Evolutionary conservation across 768 basidiomycete species (phyloP), one percentile per base, ranked within the genome.

Genomic region (Termitomyces sp.): DNA sequence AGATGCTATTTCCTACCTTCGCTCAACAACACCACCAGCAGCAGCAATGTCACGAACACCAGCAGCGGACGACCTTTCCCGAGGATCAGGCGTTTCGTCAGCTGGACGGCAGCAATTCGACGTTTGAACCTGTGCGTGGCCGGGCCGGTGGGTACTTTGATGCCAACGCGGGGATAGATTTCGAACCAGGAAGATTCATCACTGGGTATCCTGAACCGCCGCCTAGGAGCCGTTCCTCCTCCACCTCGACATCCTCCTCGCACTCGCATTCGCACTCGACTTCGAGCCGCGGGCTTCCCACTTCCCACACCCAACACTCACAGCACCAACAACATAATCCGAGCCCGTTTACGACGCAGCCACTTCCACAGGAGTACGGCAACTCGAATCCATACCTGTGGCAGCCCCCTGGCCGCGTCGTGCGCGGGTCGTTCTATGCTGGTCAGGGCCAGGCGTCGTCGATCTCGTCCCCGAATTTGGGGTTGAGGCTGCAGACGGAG

Each of bases 181-280:
- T 42, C 5, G 41, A 48, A 24, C 14, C 17, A 1, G 51, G 54
- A 17, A 19, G 43, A 9, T 60, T 54, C 42, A 51, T 56, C 2
- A 30, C 34, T 2, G 28, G 19, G 19, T 43, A 37, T 24, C 11
- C 35, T 6, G 61, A 57, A 2, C 40, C 57, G 1, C 51, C 64
- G 1, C 51, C 64, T 10, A 56, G 64, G n/a, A 65, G 64, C 43
- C 60, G 62, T 6, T 65, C 63, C n/a, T 64, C 64, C 0, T 62
- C 59, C 15, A 54, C 49, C 5, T 62, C 59, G 44, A 55, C 53
- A 0, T 60, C 59, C 0, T 52, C 64, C 1, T 62, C 66, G 0
- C 68, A 67, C 1, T 72, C 73, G 0, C 67, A 69, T 47, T 21
- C 40, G 7, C 38, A 21, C 2, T 51, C 50, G 12, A 30, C 3